phyloP scores from a whole-genome alignment of 441 rosid species.

The Lagerstroemia fauriei region DNA sequence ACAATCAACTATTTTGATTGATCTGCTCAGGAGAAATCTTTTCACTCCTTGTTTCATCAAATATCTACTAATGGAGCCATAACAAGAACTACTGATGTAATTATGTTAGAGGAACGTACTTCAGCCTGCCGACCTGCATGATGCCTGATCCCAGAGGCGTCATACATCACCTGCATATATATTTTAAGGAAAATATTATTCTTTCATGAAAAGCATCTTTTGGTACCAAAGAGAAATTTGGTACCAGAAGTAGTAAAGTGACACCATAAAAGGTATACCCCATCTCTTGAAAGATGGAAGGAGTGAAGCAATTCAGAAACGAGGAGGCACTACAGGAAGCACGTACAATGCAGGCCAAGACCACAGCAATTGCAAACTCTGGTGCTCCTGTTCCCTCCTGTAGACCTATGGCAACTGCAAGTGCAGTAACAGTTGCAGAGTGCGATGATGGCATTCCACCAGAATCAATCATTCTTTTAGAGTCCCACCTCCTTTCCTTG shows the following conservation, averaged over 20 bases:
- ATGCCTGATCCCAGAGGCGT: conserved; percentile 91
- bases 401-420: conserved; percentile 76
- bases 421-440: conserved; percentile 86
- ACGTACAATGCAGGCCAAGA: conserved; percentile 84
- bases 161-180: conserved; percentile 82
- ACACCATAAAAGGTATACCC: not conserved
- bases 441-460: conserved; percentile 99
- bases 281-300: not conserved
- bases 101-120: conserved; percentile 45
- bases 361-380: conserved; percentile 76
- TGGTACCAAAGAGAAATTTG: not conserved
- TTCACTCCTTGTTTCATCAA: not conserved
- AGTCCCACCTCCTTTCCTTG: conserved; percentile 94
- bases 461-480: conserved; percentile 76
- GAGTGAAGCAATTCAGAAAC: not conserved
- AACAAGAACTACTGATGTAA: not conserved
- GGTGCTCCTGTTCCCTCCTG: conserved; percentile 74
- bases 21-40: not conserved
- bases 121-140: conserved; percentile 99
- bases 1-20: not conserved
- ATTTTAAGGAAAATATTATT: not conserved
- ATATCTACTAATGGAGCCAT: not conserved
- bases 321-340: conserved; percentile 4
- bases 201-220: not conserved
- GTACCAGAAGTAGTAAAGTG: not conserved